Evolutionary conservation across 2,329 filamentous ascomycete species (phyloP).

Genomic region (Colletotrichum gloeosporioides): DNA sequence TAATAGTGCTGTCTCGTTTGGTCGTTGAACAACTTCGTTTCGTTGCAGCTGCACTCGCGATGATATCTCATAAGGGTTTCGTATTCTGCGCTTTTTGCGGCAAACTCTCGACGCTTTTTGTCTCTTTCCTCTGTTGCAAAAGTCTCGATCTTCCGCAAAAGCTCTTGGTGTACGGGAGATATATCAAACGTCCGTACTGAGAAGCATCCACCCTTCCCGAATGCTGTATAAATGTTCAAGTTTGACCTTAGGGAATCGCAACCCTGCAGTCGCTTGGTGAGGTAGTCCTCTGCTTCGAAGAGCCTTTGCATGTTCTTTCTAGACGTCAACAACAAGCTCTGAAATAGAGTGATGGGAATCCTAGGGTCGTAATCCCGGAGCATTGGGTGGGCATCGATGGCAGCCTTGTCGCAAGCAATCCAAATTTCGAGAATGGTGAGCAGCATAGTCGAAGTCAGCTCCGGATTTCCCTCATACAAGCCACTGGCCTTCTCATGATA

Average conservation of each 20-base stretch:
- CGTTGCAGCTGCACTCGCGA: no score
- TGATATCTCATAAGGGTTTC: no score
- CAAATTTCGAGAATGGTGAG: slow-evolving; percentile 64
- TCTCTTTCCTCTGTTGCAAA: no score
- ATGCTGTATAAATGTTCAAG: no score
- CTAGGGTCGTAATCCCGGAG: slow-evolving; percentile 52
- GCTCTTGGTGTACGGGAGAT: no score
- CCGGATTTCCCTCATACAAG: slow-evolving; percentile 46
- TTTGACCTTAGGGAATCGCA: no score
- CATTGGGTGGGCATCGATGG: slow-evolving; percentile 40
- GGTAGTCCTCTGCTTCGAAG: slow-evolving; percentile 49
- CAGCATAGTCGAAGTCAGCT: slow-evolving; percentile 57
- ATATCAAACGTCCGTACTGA: no score
- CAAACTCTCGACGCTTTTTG: no score
- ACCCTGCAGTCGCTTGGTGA: slow-evolving; percentile 34
- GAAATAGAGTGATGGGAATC: slow-evolving; percentile 42
- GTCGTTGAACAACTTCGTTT: no score
- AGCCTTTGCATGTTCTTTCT: slow-evolving; percentile 52
- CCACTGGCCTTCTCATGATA: slow-evolving; percentile 36
- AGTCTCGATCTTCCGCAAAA: no score
- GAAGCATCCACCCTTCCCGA: no score
- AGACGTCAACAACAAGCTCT: slow-evolving; percentile 49
- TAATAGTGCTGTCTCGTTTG: not conserved
- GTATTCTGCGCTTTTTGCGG: no score
- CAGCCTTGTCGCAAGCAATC: slow-evolving; percentile 59